These are phyloP conservation scores for Cubamyces lactineus DNA, from an alignment of 768 basidiomycete species.

Conservation along the genomic window DNA sequence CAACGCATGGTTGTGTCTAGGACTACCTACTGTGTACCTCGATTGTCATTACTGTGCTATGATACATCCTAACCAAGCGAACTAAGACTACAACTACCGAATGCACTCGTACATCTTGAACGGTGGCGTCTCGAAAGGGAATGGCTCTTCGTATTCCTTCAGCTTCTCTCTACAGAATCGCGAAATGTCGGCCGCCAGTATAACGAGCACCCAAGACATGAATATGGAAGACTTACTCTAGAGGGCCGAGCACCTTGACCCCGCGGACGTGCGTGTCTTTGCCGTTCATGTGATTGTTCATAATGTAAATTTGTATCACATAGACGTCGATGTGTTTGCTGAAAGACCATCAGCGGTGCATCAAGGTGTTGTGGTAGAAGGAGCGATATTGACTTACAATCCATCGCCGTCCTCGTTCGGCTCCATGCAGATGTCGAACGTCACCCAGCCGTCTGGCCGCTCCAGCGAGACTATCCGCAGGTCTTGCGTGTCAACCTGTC, in stretches of 20 bases:
- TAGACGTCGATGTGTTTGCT: constrained; percentile 91
- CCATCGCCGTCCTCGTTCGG: constrained; percentile 78
- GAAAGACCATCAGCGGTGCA: background rate
- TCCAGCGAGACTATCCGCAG: constrained; percentile 82
- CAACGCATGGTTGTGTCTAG: no score
- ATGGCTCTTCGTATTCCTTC: constrained; percentile 63
- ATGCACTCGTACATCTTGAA: constrained; percentile 84
- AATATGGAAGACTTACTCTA: constrained; percentile 70
- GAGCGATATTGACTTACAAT: constrained; percentile 52
- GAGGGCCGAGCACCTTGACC: constrained; percentile 81
- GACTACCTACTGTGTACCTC: no score
- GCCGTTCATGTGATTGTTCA: constrained; percentile 96
- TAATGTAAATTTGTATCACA: constrained; percentile 86
- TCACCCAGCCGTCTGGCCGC: constrained; percentile 94
- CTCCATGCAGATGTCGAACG: constrained; percentile 82
- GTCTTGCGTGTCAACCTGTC: constrained; percentile 90
- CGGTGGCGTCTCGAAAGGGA: constrained; percentile 62
- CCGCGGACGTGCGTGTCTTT: constrained; percentile 99
- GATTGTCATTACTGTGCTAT: background rate
- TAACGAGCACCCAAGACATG: no score
- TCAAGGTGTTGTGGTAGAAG: background rate
- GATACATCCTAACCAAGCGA: background rate
- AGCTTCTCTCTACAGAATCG: constrained; percentile 10
- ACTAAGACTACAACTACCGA: constrained; percentile 44
- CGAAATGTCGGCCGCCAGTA: background rate